Evolutionary conservation across 306 rosid species (phyloP).

Genomic region (Carpinus fangiana): DNA sequence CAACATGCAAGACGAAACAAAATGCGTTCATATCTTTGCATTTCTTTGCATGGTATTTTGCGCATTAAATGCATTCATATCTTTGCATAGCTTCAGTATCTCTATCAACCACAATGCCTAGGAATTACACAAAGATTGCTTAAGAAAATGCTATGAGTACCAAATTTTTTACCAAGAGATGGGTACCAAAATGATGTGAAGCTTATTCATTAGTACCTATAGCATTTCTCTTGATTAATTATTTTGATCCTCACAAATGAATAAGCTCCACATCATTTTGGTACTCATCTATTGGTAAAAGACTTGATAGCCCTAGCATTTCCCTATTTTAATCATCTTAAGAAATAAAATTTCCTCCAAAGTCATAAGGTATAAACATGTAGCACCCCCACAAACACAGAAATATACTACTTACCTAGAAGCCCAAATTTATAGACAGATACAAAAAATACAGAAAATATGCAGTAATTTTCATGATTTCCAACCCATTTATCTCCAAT

Average conservation of each 20-base stretch:
- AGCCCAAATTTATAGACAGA: neutral
- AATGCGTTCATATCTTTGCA: neutral
- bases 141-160: no score
- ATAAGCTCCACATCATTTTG: no score
- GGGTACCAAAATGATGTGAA: neutral
- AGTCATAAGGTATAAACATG: neutral
- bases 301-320: no score
- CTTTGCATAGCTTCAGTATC: neutral
- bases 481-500: neutral
- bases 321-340: neutral
- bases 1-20: neutral
- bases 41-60: neutral
- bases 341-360: neutral
- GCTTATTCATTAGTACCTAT: neutral
- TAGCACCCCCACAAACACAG: neutral
- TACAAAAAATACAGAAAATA: neutral
- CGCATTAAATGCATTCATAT: neutral
- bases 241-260: no score
- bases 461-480: slow-evolving; percentile 1
- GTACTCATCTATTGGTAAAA: no score
- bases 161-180: no score
- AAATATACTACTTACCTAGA: neutral
- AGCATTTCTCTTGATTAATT: no score
- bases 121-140: neutral
- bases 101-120: neutral